phyloP scores from a whole-genome alignment of 805 yeast genomes.

The Saturnispora bothae region DNA sequence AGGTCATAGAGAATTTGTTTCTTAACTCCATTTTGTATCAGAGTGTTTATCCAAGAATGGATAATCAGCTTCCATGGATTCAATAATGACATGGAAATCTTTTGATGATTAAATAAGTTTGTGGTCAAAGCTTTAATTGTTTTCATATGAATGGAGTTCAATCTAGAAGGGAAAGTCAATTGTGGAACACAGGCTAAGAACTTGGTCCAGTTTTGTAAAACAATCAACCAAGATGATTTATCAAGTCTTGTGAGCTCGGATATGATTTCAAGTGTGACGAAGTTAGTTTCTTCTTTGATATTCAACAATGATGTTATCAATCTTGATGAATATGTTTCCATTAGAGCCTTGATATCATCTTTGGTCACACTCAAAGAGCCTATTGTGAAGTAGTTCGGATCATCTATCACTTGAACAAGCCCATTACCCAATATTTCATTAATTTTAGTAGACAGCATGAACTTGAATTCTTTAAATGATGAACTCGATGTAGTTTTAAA shows the following conservation, averaged over 20 bases:
- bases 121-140: background rate
- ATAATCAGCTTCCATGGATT: background rate
- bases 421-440: constrained; percentile 10
- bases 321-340: constrained; percentile 2
- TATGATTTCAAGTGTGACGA: background rate
- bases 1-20: background rate
- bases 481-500: background rate
- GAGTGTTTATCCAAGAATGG: constrained; percentile 1
- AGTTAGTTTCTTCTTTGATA: background rate
- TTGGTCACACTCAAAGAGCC: background rate
- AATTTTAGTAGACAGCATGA: constrained; percentile 13
- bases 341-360: background rate
- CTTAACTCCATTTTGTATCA: background rate
- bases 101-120: background rate
- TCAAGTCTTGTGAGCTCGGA: constrained; percentile 4
- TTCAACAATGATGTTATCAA: background rate
- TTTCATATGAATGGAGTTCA: background rate
- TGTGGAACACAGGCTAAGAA: constrained; percentile 1
- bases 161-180: background rate
- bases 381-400: background rate
- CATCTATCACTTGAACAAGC: constrained; percentile 4
- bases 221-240: background rate
- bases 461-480: constrained; percentile 3
- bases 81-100: background rate
- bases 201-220: constrained; percentile 4